These are phyloP conservation scores for Corylus heterophylla DNA, from an alignment of 306 rosid genomes.

Conservation along the genomic window DNA sequence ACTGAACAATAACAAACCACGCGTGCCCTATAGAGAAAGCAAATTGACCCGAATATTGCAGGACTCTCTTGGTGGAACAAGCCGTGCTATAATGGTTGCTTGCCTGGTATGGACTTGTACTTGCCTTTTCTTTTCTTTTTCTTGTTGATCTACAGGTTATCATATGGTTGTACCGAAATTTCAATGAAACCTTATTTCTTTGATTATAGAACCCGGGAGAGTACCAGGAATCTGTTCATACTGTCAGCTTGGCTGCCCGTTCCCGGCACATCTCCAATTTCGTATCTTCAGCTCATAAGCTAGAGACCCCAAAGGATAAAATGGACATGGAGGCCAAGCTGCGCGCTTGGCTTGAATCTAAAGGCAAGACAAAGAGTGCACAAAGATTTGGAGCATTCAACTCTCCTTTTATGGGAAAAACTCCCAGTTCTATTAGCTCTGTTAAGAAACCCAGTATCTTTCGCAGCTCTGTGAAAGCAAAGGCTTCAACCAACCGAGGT, in stretches of 20 bases:
- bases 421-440: constrained; percentile 50
- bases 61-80: constrained; percentile 87
- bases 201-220: constrained; percentile 83
- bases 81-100: constrained; percentile 86
- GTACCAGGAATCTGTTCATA: constrained; percentile 90
- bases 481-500: constrained; percentile 27
- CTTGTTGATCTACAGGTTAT: background rate
- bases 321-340: constrained; percentile 91
- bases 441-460: constrained; percentile 53
- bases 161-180: background rate
- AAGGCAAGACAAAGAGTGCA: constrained; percentile 69
- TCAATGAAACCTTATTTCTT: constrained; percentile 11
- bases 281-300: constrained; percentile 60
- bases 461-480: constrained; percentile 55
- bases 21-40: constrained; percentile 88
- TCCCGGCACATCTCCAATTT: constrained; percentile 77
- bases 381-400: constrained; percentile 46
- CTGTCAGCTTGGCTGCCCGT: constrained; percentile 89
- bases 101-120: constrained; percentile 64
- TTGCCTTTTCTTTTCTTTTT: constrained; percentile 7
- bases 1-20: constrained; percentile 69
- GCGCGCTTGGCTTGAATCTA: constrained; percentile 82
- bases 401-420: constrained; percentile 61
- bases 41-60: constrained; percentile 94
- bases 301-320: constrained; percentile 65